Conservation (phyloP, 169 alveolate genomes). For the Plasmodium vivax region DNA sequence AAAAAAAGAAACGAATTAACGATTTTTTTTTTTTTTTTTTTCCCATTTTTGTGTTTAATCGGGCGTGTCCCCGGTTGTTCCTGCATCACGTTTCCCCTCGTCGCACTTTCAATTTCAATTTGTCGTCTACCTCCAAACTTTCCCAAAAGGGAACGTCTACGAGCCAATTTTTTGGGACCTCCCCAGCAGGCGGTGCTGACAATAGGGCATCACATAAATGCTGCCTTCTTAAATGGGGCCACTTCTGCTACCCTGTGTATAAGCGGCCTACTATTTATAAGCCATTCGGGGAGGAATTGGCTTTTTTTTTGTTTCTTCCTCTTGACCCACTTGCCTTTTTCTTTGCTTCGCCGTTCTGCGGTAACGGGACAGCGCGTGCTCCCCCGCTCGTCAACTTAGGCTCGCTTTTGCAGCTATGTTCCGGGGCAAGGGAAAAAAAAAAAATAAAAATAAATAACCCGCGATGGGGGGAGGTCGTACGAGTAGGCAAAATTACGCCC, state of each 20-base stretch:
- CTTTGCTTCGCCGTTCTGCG: background rate
- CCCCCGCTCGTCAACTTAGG: background rate
- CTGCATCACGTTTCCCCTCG: background rate
- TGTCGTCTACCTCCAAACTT: background rate
- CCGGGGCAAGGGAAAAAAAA: background rate
- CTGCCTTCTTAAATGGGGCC: background rate
- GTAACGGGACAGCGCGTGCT: background rate
- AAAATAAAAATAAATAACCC: no score
- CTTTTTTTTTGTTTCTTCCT: background rate
- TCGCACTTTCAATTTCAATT: background rate
- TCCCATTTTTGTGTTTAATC: background rate
- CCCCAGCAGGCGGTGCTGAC: background rate
- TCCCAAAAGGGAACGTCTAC: background rate
- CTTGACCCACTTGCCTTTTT: background rate
- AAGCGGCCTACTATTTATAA: background rate
- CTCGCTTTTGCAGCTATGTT: background rate
- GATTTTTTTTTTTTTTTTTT: background rate
- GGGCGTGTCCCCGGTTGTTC: background rate
- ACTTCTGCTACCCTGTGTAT: background rate
- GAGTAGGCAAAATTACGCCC: background rate
- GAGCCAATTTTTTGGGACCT: background rate
- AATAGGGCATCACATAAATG: background rate
- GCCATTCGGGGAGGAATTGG: background rate
- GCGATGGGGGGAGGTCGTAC: background rate
- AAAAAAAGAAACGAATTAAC: background rate